phyloP scores from a whole-genome alignment of 2,329 filamentous ascomycete species.

The Chrysosporium queenslandicum region DNA sequence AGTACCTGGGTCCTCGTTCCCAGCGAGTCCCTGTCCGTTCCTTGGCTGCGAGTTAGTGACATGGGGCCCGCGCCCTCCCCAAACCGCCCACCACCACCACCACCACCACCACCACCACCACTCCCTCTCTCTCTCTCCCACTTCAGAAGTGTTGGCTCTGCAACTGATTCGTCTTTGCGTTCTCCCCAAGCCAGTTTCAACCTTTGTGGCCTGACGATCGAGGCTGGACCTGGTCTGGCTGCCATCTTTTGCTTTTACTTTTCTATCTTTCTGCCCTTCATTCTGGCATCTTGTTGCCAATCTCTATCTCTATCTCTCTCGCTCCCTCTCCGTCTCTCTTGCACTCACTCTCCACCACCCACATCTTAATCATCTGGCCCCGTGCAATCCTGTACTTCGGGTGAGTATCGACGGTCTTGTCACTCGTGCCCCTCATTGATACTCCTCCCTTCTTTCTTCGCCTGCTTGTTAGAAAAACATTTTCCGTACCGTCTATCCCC shows the following conservation, averaged over 20 bases:
- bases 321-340: slow-evolving; percentile 6
- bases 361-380: slow-evolving; percentile 4
- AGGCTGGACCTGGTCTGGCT: slow-evolving; percentile 11
- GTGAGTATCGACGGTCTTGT: not conserved
- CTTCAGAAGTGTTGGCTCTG: not conserved
- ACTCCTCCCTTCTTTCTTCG: too few relatives aligned
- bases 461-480: too few relatives aligned
- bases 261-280: too few relatives aligned
- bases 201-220: slow-evolving; percentile 9
- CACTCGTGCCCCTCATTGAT: not conserved
- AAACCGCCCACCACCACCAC: not conserved
- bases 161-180: not conserved
- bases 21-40: too few relatives aligned
- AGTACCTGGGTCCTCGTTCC: not conserved
- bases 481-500: not conserved
- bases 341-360: slow-evolving; percentile 1
- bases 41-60: slow-evolving; percentile 11
- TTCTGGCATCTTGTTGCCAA: not conserved
- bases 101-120: not conserved
- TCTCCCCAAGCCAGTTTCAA: not conserved
- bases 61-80: too few relatives aligned
- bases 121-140: not conserved
- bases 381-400: not conserved
- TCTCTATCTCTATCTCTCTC: not conserved
- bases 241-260: too few relatives aligned